Conservation (phyloP, 2,329 filamentous ascomycete genomes). For the Albophoma yamanashiensis region DNA sequence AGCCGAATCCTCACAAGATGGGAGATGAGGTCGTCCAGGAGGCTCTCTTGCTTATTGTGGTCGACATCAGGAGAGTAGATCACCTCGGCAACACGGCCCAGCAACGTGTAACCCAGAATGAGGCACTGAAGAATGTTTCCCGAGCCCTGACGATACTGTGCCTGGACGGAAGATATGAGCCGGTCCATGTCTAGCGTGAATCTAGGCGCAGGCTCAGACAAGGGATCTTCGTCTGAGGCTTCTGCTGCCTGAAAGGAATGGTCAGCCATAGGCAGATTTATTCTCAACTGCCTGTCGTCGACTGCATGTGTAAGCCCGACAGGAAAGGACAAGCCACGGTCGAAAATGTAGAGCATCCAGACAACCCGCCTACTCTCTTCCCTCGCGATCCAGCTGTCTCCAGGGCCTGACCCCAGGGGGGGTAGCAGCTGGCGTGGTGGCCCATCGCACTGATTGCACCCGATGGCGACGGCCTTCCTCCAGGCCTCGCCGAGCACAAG, state of each 20-base stretch:
- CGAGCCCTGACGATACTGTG: conserved; percentile 1
- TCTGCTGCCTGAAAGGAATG: conserved; percentile 6
- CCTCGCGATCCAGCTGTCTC: conserved; percentile 6
- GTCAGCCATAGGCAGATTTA: conserved; percentile 13
- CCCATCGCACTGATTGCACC: conserved; percentile 7
- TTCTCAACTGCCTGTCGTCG: conserved; percentile 11
- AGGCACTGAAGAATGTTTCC: conserved; percentile 10
- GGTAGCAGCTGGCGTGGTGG: not conserved
- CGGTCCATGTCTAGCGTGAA: conserved; percentile 7
- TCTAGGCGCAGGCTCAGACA: not conserved
- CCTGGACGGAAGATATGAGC: conserved; percentile 8
- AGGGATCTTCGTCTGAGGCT: not conserved
- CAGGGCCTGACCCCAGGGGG: conserved; percentile 3
- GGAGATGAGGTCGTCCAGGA: conserved; percentile 6
- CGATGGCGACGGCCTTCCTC: conserved; percentile 11
- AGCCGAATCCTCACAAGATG: conserved; percentile 9
- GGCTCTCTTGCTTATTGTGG: conserved; percentile 1
- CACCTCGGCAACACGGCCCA: conserved; percentile 10
- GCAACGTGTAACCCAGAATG: conserved; percentile 9
- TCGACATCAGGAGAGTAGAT: conserved; percentile 7
- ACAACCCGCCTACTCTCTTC: conserved; percentile 11
- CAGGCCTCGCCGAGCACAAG: conserved; percentile 12
- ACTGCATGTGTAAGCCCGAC: conserved; percentile 12
- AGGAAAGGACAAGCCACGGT: conserved; percentile 13
- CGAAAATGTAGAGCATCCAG: conserved; percentile 13